phyloP scores from a whole-genome alignment of 352 stramenopile genomes.

The Phytopythium delawarense region DNA sequence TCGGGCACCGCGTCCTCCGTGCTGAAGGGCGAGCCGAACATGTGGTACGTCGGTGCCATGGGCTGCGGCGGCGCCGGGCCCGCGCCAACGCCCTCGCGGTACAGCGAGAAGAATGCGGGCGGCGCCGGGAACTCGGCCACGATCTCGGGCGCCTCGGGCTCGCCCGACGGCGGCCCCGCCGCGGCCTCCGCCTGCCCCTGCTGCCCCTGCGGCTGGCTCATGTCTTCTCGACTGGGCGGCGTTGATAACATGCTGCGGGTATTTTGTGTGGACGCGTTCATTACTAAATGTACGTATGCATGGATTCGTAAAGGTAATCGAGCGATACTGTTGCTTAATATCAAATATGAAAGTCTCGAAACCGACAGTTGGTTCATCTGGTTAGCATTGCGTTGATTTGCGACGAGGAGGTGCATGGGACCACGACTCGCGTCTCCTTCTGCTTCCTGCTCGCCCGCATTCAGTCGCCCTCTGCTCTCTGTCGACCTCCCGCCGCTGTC shows the following conservation, averaged over 20 bases:
- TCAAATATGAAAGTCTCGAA: too few relatives aligned
- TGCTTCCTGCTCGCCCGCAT: too few relatives aligned
- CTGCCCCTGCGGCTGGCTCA: conserved; percentile 10
- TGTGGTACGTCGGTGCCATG: conserved; percentile 81
- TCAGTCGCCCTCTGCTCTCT: too few relatives aligned
- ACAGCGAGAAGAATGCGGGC: conserved; percentile 75
- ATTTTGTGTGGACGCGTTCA: too few relatives aligned
- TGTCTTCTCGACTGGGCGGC: not conserved
- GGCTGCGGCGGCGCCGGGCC: conserved; percentile 58
- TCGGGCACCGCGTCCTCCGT: conserved; percentile 79
- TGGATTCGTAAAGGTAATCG: too few relatives aligned
- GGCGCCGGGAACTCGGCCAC: conserved; percentile 80
- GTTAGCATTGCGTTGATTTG: too few relatives aligned
- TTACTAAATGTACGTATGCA: too few relatives aligned
- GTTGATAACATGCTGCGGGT: too few relatives aligned
- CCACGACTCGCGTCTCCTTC: too few relatives aligned
- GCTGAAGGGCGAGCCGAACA: conserved; percentile 82
- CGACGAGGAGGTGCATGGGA: too few relatives aligned
- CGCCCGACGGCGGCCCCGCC: conserved; percentile 7
- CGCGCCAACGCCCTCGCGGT: conserved; percentile 41
- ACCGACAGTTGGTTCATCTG: too few relatives aligned
- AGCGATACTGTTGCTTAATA: too few relatives aligned
- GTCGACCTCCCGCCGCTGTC: not conserved
- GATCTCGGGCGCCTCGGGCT: conserved; percentile 65
- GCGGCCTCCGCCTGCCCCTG: conserved; percentile 2